phyloP scores from a whole-genome alignment of 2,329 filamentous ascomycete genomes.

The Aspergillus brasiliensis region DNA sequence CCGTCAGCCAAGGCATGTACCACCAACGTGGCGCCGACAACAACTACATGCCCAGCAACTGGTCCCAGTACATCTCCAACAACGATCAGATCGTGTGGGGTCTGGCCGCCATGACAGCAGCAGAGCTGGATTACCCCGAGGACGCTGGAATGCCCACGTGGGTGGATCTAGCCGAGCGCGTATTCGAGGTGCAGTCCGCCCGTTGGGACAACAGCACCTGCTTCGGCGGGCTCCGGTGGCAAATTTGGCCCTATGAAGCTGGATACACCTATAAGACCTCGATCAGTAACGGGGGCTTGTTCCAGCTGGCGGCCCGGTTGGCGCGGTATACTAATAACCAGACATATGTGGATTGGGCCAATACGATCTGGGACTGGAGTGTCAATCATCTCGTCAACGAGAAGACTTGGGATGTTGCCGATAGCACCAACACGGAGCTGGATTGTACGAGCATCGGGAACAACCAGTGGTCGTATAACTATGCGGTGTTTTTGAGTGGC shows the following conservation, averaged over 20 bases:
- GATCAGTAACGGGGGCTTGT: constrained; percentile 19
- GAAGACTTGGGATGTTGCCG: constrained; percentile 51
- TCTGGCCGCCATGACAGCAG: constrained; percentile 73
- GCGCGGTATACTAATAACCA: constrained; percentile 18
- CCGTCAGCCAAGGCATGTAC: constrained; percentile 67
- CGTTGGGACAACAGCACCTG: constrained; percentile 70
- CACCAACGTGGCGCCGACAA: constrained; percentile 69
- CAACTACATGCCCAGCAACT: constrained; percentile 71
- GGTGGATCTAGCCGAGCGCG: constrained; percentile 71
- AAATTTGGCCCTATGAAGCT: constrained; percentile 16
- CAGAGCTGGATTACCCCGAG: constrained; percentile 72
- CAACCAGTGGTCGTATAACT: constrained; percentile 58
- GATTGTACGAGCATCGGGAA: constrained; percentile 54
- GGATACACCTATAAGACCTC: constrained; percentile 20
- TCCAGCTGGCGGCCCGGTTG: constrained; percentile 18
- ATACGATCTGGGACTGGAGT: constrained; percentile 62
- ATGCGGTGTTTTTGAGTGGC: constrained; percentile 54
- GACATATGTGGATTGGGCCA: constrained; percentile 60
- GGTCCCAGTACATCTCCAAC: constrained; percentile 42
- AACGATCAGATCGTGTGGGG: constrained; percentile 73
- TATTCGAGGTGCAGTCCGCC: constrained; percentile 72
- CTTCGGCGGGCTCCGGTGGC: constrained; percentile 62
- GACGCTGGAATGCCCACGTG: constrained; percentile 68
- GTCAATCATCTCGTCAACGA: constrained; percentile 48
- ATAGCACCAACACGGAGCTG: constrained; percentile 51